These are phyloP conservation scores for Mortierella sp. DNA, from an alignment of 371 early-diverging fungal species.

Conservation along the genomic window DNA sequence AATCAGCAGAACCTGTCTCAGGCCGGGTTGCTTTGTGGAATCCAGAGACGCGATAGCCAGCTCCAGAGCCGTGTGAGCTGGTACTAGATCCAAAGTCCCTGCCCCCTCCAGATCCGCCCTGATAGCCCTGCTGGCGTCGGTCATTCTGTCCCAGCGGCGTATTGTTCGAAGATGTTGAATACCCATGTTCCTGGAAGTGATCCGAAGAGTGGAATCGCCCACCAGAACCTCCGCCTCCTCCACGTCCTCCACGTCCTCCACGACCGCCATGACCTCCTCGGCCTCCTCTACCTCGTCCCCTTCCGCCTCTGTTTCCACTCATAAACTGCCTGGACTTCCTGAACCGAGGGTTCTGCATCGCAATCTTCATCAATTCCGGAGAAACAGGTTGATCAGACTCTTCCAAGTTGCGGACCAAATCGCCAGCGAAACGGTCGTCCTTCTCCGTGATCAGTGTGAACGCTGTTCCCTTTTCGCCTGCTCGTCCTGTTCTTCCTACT, in stretches of 20 bases:
- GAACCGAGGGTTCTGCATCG: constrained; percentile 80
- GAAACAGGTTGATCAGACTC: constrained; percentile 72
- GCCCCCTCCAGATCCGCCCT: constrained; percentile 4
- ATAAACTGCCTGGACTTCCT: constrained; percentile 60
- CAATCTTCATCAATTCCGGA: constrained; percentile 71
- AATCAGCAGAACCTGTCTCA: constrained; percentile 30
- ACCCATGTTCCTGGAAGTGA: constrained; percentile 7
- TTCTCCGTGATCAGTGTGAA: constrained; percentile 76
- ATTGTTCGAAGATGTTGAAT: constrained; percentile 32
- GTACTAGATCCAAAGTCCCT: constrained; percentile 12
- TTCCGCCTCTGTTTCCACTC: constrained; percentile 48
- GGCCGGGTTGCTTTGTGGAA: constrained; percentile 43
- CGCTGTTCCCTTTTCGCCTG: constrained; percentile 80
- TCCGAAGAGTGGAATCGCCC: constrained; percentile 23
- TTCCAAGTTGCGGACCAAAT: constrained; percentile 80
- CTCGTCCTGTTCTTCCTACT: constrained; percentile 77
- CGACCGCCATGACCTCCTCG: constrained; percentile 60
- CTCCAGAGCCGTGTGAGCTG: constrained; percentile 10
- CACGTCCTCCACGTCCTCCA: constrained; percentile 57
- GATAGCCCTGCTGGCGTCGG: constrained; percentile 11
- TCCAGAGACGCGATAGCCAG: constrained; percentile 48
- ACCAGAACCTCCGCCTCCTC: constrained; percentile 30
- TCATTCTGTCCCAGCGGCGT: constrained; percentile 39
- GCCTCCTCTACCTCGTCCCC: constrained; percentile 51
- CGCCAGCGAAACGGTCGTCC: constrained; percentile 84